Evolutionary conservation across 306 rosid genomes (phyloP).

Genomic region (Castanea sativa): DNA sequence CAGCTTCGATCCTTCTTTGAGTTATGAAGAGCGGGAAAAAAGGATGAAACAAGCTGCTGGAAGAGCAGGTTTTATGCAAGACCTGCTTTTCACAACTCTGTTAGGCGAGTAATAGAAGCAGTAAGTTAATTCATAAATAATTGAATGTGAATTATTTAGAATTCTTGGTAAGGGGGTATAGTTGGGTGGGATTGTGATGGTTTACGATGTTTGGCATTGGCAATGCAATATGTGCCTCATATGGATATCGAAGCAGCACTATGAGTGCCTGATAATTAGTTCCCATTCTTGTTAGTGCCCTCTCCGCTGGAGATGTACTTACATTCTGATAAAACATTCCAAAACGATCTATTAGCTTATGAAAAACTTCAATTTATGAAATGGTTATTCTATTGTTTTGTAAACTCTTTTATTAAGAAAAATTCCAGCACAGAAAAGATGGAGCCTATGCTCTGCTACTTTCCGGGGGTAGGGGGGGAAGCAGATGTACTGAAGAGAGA

Average conservation of each 20-base stretch:
- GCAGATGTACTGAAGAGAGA: not conserved
- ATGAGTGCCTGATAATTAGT: constrained; percentile 28
- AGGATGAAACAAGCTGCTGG: constrained; percentile 79
- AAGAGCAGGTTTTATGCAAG: constrained; percentile 89
- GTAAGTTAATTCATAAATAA: constrained; percentile 37
- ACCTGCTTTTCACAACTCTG: constrained; percentile 68
- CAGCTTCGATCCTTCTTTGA: constrained; percentile 93
- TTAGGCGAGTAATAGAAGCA: constrained; percentile 47
- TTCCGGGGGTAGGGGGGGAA: not conserved
- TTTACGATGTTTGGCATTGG: constrained; percentile 11
- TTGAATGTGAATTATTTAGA: constrained; percentile 29
- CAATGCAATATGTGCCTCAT: constrained; percentile 23
- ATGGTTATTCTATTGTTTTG: constrained; percentile 18
- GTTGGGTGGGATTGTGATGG: constrained; percentile 34
- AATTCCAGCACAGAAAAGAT: not conserved
- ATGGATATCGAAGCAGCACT: constrained; percentile 24
- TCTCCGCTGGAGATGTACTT: constrained; percentile 27
- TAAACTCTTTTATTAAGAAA: constrained; percentile 18
- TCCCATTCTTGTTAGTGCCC: constrained; percentile 33
- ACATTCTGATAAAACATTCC: constrained; percentile 19
- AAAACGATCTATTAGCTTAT: constrained; percentile 14
- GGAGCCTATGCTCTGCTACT: not conserved
- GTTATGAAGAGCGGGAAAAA: constrained; percentile 77
- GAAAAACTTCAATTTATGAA: constrained; percentile 20
- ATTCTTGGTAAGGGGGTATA: constrained; percentile 31